Base-by-base conservation (phyloP, 306 rosid genomes). In the Gastrolobium villosum region DNA sequence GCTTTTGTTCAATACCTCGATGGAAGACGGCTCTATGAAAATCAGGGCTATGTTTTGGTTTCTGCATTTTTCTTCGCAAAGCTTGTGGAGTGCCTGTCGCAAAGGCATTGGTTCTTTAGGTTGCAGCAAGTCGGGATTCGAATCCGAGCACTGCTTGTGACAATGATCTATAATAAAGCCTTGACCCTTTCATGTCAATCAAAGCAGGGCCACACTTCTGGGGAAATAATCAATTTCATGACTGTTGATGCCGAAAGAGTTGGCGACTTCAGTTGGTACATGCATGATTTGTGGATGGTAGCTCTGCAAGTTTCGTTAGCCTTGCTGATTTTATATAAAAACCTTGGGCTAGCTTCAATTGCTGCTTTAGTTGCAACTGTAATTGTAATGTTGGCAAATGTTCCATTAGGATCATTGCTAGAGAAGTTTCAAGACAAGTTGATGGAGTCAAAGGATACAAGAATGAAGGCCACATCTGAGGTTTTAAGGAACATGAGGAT, bases 391-490 rank as follows among this genome's bases (percentile, higher is more conserved):
- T 8, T 90, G 61, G 81, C 82, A 14, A 90, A 86, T 70, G 13
- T 77, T 75, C 94, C 92, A 1, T 50, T 90, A 69, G 90, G 86
- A 44, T 82, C 75, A 28, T 70, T 81, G 78, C 84, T 68, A 66
- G 81, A 83, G 59, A 84, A 75, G 49, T 84, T 80, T 78, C 92
- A 88, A 13, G 49, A 20, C 3, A 86, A 86, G 80, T 41, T 90
- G 64, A 88, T 88, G 94, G 83, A 84, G 31, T 86, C 88, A 10
- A 90, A 88, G 60, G 94, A 90, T 72, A 40, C 15, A 30, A 72
- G 92, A 68, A 90, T 88, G 88, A 90, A 86, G 54, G 63, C 85
- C 31, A 90, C 88, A 0, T 84, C 90, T 53, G 92, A 90, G 90
- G 59, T 84, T 55, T 78, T 90, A 15, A 90, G 87, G 78, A 88